Percentiles rank a stretch among this genome's conserved stretches.
phyloP scores from a whole-genome alignment of 1,139 yeast species.

The Candida sp. region DNA sequence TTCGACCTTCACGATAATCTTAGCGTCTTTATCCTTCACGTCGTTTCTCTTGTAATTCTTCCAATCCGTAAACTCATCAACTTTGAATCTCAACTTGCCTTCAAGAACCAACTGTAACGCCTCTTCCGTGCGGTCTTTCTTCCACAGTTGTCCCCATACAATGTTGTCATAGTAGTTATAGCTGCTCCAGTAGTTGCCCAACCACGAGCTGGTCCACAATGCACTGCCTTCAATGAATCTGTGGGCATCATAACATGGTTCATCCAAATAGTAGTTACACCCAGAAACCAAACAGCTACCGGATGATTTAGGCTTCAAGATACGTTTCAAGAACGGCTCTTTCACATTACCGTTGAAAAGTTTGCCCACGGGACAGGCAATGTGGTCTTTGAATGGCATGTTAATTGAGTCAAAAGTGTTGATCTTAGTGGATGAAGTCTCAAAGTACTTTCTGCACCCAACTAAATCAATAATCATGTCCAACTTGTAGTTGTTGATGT shows the following conservation, averaged over 20 bases:
- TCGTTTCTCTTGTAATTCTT: constrained; percentile 29
- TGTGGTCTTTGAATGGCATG: constrained; percentile 33
- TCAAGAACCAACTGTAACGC: constrained; percentile 32
- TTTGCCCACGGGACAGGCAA: constrained; percentile 20
- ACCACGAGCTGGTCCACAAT: constrained; percentile 41
- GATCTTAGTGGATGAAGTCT: constrained; percentile 30
- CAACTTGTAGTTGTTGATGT: constrained; percentile 32
- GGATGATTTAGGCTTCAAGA: constrained; percentile 41
- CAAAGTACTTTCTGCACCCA: constrained; percentile 45
- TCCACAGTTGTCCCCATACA: constrained; percentile 34
- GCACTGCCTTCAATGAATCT: constrained; percentile 24
- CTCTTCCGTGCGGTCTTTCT: neutral
- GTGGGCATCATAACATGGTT: constrained; percentile 42
- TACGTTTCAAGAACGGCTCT: constrained; percentile 39
- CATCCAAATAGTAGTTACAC: constrained; percentile 34
- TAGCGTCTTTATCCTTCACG: constrained; percentile 36
- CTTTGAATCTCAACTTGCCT: constrained; percentile 32
- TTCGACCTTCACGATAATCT: constrained; percentile 41
- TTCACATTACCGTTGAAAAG: constrained; percentile 30
- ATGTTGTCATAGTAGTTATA: constrained; percentile 41
- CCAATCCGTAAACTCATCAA: constrained; percentile 44
- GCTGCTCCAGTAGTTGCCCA: constrained; percentile 34
- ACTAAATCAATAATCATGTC: constrained; percentile 46
- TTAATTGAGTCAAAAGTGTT: constrained; percentile 33
- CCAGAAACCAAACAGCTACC: constrained; percentile 41